These are phyloP conservation scores for Sclerotinia glacialis DNA, from an alignment of 2,329 filamentous ascomycete species.

Conservation along the genomic window DNA sequence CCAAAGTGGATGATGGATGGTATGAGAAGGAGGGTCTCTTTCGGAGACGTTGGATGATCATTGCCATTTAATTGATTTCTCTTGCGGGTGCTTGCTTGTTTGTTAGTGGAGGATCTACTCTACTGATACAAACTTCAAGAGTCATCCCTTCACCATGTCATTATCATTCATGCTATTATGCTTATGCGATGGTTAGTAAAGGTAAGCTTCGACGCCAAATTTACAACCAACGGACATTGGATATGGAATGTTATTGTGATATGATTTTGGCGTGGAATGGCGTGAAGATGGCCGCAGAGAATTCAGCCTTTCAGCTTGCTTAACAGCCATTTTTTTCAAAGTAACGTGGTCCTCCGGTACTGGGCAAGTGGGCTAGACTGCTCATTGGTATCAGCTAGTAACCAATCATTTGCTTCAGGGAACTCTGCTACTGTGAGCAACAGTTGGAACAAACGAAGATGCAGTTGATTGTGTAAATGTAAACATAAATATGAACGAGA, in stretches of 20 bases:
- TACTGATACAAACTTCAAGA: not conserved
- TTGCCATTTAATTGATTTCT: not conserved
- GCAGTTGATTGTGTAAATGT: not conserved
- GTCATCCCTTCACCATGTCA: conserved; percentile 1
- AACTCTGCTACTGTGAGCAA: not conserved
- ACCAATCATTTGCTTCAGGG: conserved; percentile 11
- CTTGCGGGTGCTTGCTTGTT: not conserved
- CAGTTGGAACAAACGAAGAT: not conserved
- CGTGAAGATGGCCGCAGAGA: not conserved
- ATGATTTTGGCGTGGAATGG: conserved; percentile 1
- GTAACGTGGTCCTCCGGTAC: conserved; percentile 1
- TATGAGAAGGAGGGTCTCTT: not conserved
- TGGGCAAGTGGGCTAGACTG: not conserved
- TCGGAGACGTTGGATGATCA: not conserved
- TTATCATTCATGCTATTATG: conserved; percentile 12
- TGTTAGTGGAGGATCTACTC: not conserved
- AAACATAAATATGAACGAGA: not conserved
- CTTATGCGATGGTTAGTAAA: not conserved
- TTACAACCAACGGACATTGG: not conserved
- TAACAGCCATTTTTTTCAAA: not conserved
- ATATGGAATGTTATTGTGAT: not conserved
- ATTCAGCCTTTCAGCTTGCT: conserved; percentile 10
- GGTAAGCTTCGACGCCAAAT: not conserved
- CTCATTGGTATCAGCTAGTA: not conserved
- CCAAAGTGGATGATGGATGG: not conserved